Conservation (phyloP, 1,284 basidiomycete species). For the Coniophora puteana region DNA sequence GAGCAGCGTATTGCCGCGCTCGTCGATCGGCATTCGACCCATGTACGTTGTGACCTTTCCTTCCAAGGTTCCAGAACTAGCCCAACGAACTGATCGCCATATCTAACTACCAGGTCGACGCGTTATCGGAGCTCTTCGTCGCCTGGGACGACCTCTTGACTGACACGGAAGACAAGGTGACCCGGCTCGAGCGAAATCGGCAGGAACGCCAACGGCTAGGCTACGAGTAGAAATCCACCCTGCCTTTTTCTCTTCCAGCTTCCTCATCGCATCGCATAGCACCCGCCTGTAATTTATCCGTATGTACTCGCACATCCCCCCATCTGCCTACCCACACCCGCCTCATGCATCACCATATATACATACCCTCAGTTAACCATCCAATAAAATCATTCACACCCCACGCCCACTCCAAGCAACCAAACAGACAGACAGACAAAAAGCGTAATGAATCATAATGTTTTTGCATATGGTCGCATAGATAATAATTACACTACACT, state of each 20-base stretch:
- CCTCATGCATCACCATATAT: too few relatives aligned
- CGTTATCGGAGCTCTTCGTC: conserved; percentile 75
- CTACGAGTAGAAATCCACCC: conserved; percentile 27
- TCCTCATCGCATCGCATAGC: neutral
- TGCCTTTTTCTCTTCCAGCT: neutral
- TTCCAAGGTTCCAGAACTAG: neutral
- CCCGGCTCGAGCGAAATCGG: conserved; percentile 53
- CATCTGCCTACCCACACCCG: too few relatives aligned
- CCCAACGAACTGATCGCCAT: neutral
- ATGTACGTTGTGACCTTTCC: conserved; percentile 43
- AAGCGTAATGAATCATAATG: conserved; percentile 11
- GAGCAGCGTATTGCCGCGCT: conserved; percentile 61
- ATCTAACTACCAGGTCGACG: conserved; percentile 55
- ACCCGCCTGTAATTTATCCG: too few relatives aligned
- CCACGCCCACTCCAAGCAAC: too few relatives aligned
- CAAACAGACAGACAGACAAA: neutral
- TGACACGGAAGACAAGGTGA: conserved; percentile 55
- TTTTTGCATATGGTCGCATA: conserved; percentile 13
- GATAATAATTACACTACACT: conserved; percentile 17
- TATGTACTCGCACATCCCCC: too few relatives aligned
- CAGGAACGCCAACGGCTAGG: conserved; percentile 57
- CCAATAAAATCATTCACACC: too few relatives aligned
- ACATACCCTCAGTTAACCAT: too few relatives aligned
- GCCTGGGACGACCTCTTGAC: conserved; percentile 73
- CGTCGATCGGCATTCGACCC: conserved; percentile 63